These are phyloP conservation scores for Buxus sempervirens DNA, from an alignment of 164 flowering plant genomes.

Conservation along the genomic window DNA sequence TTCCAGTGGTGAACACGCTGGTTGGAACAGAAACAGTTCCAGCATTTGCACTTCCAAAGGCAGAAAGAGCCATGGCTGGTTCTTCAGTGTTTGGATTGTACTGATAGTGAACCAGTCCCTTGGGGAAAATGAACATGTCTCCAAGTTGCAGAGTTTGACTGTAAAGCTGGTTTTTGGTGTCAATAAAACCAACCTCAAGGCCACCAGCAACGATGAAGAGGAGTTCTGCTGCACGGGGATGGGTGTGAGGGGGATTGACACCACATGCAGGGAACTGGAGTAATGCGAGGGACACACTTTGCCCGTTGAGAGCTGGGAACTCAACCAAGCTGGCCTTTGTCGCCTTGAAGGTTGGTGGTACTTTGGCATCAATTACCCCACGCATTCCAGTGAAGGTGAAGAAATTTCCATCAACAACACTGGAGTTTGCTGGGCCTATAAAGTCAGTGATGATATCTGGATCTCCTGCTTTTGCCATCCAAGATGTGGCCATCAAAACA, in stretches of 20 bases:
- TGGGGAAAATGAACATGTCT: slow-evolving; percentile 30
- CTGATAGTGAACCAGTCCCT: slow-evolving; percentile 21
- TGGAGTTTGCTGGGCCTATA: slow-evolving; percentile 2
- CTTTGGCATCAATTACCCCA: not conserved
- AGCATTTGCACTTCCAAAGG: slow-evolving; percentile 4
- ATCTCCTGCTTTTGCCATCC: slow-evolving; percentile 6
- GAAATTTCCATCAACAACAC: slow-evolving; percentile 10
- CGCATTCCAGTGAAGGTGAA: slow-evolving; percentile 32
- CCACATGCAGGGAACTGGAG: slow-evolving; percentile 23
- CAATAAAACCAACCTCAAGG: slow-evolving; percentile 26
- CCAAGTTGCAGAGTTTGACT: slow-evolving; percentile 21
- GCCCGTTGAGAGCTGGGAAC: slow-evolving; percentile 31
- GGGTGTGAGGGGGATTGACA: slow-evolving; percentile 33
- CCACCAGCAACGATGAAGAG: slow-evolving; percentile 19
- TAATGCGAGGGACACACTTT: slow-evolving; percentile 29
- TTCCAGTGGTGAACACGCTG: not conserved
- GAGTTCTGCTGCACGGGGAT: slow-evolving; percentile 38
- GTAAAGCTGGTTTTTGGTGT: slow-evolving; percentile 26
- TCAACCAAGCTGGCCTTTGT: slow-evolving; percentile 29
- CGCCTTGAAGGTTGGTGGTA: slow-evolving; percentile 19
- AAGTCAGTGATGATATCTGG: slow-evolving; percentile 19
- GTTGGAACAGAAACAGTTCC: slow-evolving; percentile 1
- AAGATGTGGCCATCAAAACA: not conserved
- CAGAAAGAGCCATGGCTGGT: not conserved
- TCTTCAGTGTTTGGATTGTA: slow-evolving; percentile 8